Conservation (phyloP, 108 stramenopile genomes). For the Ochromonas danica region DNA sequence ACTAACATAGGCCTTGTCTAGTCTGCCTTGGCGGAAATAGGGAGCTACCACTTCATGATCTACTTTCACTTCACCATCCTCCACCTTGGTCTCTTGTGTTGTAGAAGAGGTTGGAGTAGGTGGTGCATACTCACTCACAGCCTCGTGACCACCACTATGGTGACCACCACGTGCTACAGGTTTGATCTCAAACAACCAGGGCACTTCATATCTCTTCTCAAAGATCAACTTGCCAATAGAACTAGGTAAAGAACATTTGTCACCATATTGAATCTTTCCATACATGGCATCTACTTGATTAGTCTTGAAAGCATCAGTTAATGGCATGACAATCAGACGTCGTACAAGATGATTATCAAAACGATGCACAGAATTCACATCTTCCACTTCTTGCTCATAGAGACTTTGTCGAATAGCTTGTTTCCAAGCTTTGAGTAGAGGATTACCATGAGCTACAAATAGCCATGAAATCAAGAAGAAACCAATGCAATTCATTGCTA, state of each 20-base stretch:
- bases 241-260: constrained; percentile 19
- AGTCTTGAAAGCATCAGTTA: background rate
- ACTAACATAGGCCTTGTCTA: constrained; percentile 68
- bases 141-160: no score
- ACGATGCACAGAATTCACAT: constrained; percentile 7
- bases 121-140: background rate
- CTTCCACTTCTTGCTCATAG: constrained; percentile 28
- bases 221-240: constrained; percentile 8
- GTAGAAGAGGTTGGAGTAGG: background rate
- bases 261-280: constrained; percentile 36
- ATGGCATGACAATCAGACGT: constrained; percentile 32
- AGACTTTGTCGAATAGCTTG: background rate
- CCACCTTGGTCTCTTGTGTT: background rate
- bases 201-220: constrained; percentile 32
- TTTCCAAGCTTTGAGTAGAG: background rate
- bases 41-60: no score
- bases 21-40: background rate
- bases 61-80: background rate
- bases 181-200: constrained; percentile 31
- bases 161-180: background rate
- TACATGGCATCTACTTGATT: constrained; percentile 4
- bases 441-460: background rate
- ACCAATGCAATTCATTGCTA: no score
- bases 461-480: no score
- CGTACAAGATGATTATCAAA: background rate